A percentile compares a stretch with the other conserved stretches of the same genome.
Conservation (phyloP, 1,284 basidiomycete species). For the Rhodotorula sp. region DNA sequence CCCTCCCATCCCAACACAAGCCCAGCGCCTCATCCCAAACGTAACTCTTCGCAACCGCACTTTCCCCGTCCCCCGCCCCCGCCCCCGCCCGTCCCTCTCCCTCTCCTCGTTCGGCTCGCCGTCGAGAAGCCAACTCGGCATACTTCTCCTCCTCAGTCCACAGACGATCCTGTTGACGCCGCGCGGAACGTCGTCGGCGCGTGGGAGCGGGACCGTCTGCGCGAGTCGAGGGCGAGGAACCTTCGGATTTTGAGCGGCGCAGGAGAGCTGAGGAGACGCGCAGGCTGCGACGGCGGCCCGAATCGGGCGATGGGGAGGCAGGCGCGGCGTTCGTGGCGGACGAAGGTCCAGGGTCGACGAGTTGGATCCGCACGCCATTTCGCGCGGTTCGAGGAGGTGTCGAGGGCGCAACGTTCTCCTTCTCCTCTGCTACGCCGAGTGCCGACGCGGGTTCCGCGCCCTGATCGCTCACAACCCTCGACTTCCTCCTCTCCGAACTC, state of each 20-base stretch:
- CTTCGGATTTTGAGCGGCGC: too few relatives aligned
- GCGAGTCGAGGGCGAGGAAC: too few relatives aligned
- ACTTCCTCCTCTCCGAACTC: too few relatives aligned
- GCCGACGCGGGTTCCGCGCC: too few relatives aligned
- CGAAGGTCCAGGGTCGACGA: neutral
- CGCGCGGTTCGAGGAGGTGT: neutral
- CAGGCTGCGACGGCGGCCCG: neutral
- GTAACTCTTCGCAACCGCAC: slow-evolving; percentile 14
- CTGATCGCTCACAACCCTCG: too few relatives aligned
- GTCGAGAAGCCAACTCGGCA: too few relatives aligned
- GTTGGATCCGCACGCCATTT: neutral
- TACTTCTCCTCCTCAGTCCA: too few relatives aligned
- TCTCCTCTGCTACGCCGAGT: neutral
- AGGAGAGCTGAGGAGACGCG: neutral
- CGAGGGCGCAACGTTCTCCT: slow-evolving; percentile 1
- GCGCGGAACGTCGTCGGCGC: too few relatives aligned
- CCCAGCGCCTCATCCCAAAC: slow-evolving; percentile 29
- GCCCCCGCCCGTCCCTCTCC: too few relatives aligned
- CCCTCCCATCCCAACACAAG: slow-evolving; percentile 38
- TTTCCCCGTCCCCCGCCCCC: neutral
- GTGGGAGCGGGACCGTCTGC: too few relatives aligned
- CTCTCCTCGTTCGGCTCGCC: too few relatives aligned
- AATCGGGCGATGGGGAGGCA: neutral
- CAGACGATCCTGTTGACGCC: too few relatives aligned
- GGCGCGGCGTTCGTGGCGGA: neutral